Evolutionary conservation across 768 basidiomycete species (phyloP).

Genomic region (Candolleomyces aberdarensis): DNA sequence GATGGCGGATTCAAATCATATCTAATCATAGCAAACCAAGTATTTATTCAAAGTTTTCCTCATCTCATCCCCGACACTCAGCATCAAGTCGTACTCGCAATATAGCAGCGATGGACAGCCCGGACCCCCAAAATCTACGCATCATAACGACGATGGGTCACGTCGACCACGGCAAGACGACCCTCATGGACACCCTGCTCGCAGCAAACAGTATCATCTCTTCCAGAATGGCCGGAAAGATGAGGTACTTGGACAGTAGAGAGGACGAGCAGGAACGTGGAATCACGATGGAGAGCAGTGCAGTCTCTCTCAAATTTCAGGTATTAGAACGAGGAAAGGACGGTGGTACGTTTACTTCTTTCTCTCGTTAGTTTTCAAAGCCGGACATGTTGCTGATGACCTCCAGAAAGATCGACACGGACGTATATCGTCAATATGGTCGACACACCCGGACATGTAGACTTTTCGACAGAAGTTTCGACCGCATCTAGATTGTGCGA

Average conservation of each 20-base stretch:
- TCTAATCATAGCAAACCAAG: too few species aligned
- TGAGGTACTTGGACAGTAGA: constrained; percentile 91
- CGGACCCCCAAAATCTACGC: constrained; percentile 52
- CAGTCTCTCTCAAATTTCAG: constrained; percentile 86
- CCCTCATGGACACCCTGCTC: constrained; percentile 90
- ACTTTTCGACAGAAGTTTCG: constrained; percentile 97
- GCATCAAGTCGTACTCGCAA: background rate
- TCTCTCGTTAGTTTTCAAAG: background rate
- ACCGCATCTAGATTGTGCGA: constrained; percentile 92
- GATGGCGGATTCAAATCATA: too few species aligned
- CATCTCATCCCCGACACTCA: too few species aligned
- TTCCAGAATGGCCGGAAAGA: constrained; percentile 89
- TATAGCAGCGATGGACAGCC: constrained; percentile 26
- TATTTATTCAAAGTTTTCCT: too few species aligned
- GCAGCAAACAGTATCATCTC: constrained; percentile 99
- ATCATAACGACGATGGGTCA: constrained; percentile 86
- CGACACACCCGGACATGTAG: constrained; percentile 98
- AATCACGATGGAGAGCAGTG: constrained; percentile 98
- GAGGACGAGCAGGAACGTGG: constrained; percentile 98
- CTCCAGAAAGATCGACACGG: constrained; percentile 50
- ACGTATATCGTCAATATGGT: constrained; percentile 93
- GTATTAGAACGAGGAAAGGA: constrained; percentile 55
- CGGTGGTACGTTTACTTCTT: constrained; percentile 48
- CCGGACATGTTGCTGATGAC: too few species aligned
- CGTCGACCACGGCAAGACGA: constrained; percentile 96